Conservation (phyloP, 2,329 filamentous ascomycete genomes). For the Penicillium sclerotiorum region DNA sequence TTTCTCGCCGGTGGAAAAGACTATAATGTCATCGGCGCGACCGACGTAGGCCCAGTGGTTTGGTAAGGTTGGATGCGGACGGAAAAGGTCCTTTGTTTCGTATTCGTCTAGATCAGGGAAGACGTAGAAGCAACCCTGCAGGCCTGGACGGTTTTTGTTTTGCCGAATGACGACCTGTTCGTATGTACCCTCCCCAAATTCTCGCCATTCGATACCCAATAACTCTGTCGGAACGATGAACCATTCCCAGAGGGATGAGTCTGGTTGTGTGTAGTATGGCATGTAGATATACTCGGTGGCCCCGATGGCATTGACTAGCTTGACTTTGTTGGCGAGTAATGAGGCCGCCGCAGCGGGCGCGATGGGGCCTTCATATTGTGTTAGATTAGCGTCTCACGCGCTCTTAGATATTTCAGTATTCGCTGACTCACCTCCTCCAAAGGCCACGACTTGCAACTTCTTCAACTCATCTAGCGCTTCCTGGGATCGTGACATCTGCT, state of each 20-base stretch:
- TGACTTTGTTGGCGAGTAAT: background rate
- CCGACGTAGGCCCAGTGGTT: constrained; percentile 19
- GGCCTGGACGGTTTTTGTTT: background rate
- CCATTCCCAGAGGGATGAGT: constrained; percentile 6
- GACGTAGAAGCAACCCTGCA: constrained; percentile 17
- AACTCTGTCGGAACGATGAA: constrained; percentile 6
- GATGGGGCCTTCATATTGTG: background rate
- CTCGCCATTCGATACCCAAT: constrained; percentile 9
- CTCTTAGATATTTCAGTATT: background rate
- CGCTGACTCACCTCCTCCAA: constrained; percentile 9
- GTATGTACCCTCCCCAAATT: background rate
- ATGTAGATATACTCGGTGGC: constrained; percentile 2
- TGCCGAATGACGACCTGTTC: constrained; percentile 9
- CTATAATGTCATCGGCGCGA: constrained; percentile 29
- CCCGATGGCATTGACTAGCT: background rate
- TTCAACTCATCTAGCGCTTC: constrained; percentile 7
- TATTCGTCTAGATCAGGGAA: constrained; percentile 20
- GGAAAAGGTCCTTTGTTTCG: constrained; percentile 20
- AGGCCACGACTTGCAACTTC: constrained; percentile 7
- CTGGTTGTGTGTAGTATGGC: constrained; percentile 3
- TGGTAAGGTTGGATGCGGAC: constrained; percentile 13
- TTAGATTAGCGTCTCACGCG: background rate
- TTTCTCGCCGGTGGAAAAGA: constrained; percentile 31
- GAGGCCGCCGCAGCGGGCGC: background rate
- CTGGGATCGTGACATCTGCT: constrained; percentile 10